phyloP scores from a whole-genome alignment of 257 asterid genomes.

The Rehmannia glutinosa region DNA sequence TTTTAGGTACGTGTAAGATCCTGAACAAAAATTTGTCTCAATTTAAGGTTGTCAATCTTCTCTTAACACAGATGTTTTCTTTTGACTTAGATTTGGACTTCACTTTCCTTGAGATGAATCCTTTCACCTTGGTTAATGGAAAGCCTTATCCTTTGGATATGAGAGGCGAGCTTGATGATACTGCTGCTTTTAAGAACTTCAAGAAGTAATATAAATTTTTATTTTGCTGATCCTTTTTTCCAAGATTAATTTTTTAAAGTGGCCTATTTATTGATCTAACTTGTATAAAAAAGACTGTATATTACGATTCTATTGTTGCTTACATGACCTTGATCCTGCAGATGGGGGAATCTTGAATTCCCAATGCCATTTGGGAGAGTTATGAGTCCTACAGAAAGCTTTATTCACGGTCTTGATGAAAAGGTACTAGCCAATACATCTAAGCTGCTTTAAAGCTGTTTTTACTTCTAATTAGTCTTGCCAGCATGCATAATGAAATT shows the following conservation, averaged over 20 bases:
- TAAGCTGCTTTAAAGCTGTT: too few species aligned
- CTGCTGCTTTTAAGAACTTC: constrained; percentile 96
- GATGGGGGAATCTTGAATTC: constrained; percentile 90
- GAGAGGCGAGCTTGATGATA: constrained; percentile 98
- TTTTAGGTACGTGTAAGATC: constrained; percentile 43
- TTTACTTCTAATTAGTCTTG: too few species aligned
- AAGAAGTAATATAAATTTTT: constrained; percentile 65
- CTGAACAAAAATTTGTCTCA: neutral
- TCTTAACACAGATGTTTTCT: constrained; percentile 1
- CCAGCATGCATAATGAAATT: too few species aligned
- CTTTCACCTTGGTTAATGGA: constrained; percentile 84
- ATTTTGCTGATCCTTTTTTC: too few species aligned
- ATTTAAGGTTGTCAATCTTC: too few species aligned
- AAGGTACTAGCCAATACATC: constrained; percentile 42
- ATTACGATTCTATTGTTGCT: neutral
- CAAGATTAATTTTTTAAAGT: too few species aligned
- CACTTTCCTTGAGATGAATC: constrained; percentile 97
- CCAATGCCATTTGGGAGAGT: constrained; percentile 97
- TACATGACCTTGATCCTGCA: constrained; percentile 24
- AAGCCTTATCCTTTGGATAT: constrained; percentile 94
- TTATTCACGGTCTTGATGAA: constrained; percentile 86
- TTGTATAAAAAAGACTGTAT: too few species aligned
- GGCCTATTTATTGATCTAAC: too few species aligned
- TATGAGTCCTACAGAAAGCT: constrained; percentile 81
- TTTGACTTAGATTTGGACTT: constrained; percentile 73